Base-by-base conservation (phyloP, 257 asterid species). In the Rehmannia glutinosa region DNA sequence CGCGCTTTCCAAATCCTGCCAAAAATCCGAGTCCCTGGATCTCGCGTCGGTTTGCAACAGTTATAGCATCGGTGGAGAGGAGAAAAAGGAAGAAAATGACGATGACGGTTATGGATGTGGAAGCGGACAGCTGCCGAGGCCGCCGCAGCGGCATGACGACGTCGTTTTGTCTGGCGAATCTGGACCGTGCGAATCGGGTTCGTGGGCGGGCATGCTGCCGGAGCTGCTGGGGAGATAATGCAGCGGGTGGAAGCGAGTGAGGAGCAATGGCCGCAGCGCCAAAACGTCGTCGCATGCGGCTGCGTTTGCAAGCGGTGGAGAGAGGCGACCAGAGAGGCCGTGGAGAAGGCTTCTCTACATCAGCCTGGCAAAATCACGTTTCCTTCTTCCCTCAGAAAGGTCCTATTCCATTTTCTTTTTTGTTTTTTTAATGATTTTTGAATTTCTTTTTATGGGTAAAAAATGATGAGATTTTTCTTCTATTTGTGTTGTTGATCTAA, bases 291-390 rank as follows among this genome's bases (percentile, higher is more conserved):
- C 77, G 87, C 83, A 2, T 86, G 86, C 52, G 98, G 87, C 58
- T 83, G 97, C 76, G 97, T 92, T 8, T 92, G 98, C 74, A 81
- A 84, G 83, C 82, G 75, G 15, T 92, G 98, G 98, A 86, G 98
- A 50, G 87, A 74, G 69, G 91, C 89, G 20, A 78, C 96, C 11
- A 73, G 68, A 45, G 96, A 90, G 39, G 81, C 79, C 11, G 97
- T 88, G 53, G 75, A 79, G 46, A 81, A 69, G 77, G 76, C 83
- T n/a, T 45, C 80, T 7, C 17, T 69, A 20, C 60, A 69, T 64
- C 82, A 82, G 49, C 79, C 87, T 42, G 96, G 91, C 28, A 81
- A 69, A 62, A 93, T 93, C 60, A 93, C 97, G 5, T 90, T 90
- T 45, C 98, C 97, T 55, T 82, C 97, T 38, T 90, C 96, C 66